Base-by-base conservation (phyloP, 768 basidiomycete species). In the Wakefieldia striispora region DNA sequence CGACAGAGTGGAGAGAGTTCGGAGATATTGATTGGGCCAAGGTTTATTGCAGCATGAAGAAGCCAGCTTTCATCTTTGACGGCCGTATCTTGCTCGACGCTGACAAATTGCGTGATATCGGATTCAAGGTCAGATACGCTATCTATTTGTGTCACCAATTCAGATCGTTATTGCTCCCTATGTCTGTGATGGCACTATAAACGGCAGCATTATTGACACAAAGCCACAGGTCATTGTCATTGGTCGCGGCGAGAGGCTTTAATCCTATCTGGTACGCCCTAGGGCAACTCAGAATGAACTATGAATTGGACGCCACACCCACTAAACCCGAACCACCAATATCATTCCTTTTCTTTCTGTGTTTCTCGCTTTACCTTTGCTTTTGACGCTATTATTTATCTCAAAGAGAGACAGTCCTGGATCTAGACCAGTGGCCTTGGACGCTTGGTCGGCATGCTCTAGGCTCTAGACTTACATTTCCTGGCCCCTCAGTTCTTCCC, bases 1-100 rank as follows among this genome's bases (percentile, higher is more conserved):
- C 91, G 23, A 99, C 97, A 3, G 95, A 95, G 71, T 97, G 94
- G 95, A 91, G 87, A 68, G 95, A 97, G 72, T 99, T 99, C 82
- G 80, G 80, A 63, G 80, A 86, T 34, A 88, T 99, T 56, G 84
- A 95, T 71, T 99, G 97, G 97, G 68, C 81, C 59, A 73, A 74
- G 31, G 88, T 97, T 36, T 97, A 97, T 72, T 68, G 73, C 43
- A 72, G 77, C 62, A 97, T 97, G 92, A 89, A 87, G 63, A 97
- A 98, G 77, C 97, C 97, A n/a, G 95, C 97, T 5, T 98, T 97
- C 64, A 79, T 99, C 56, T 97, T 97, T 62, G 95, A 98, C 65
- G 94, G 94, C 5, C 82, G 94, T 27, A 74, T 97, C 53, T 78
- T 97, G 62, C 78, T 97, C 38, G 89, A 98, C 64, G 83, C 81